Evolutionary conservation across 176 grass and related monocot species (phyloP).

Genomic region (Rhynchospora breviuscula): DNA sequence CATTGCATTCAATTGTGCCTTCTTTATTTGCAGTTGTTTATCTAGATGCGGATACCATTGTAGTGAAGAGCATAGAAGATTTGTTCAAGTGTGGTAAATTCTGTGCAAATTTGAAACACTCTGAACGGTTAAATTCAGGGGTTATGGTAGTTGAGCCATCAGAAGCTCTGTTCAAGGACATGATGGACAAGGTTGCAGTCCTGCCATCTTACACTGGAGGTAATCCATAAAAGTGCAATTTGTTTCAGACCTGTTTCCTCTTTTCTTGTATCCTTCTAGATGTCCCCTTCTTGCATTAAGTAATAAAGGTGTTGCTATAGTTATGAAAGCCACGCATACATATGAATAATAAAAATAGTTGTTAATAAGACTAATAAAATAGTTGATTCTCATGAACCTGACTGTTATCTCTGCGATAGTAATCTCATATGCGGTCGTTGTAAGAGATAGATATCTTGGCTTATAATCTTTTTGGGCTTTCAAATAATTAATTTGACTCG

Average conservation of each 20-base stretch:
- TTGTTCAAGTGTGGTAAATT: slow-evolving; percentile 88
- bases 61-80: slow-evolving; percentile 87
- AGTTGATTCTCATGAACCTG: background rate
- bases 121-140: slow-evolving; percentile 95
- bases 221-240: slow-evolving; percentile 18
- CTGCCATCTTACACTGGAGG: slow-evolving; percentile 96
- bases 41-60: slow-evolving; percentile 91
- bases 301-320: background rate
- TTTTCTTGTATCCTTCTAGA: background rate
- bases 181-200: slow-evolving; percentile 65
- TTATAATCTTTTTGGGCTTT: background rate
- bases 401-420: background rate
- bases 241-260: background rate
- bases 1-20: slow-evolving; percentile 4
- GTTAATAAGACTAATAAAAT: background rate
- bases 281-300: background rate
- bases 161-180: slow-evolving; percentile 68
- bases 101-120: slow-evolving; percentile 95
- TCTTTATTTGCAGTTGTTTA: slow-evolving; percentile 56
- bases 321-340: background rate
- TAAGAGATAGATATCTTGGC: background rate
- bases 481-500: background rate
- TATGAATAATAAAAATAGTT: background rate
- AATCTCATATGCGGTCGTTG: background rate
- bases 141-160: slow-evolving; percentile 98